Evolutionary conservation across 2,329 filamentous ascomycete species (phyloP).

Genomic region (Colletotrichum lini): DNA sequence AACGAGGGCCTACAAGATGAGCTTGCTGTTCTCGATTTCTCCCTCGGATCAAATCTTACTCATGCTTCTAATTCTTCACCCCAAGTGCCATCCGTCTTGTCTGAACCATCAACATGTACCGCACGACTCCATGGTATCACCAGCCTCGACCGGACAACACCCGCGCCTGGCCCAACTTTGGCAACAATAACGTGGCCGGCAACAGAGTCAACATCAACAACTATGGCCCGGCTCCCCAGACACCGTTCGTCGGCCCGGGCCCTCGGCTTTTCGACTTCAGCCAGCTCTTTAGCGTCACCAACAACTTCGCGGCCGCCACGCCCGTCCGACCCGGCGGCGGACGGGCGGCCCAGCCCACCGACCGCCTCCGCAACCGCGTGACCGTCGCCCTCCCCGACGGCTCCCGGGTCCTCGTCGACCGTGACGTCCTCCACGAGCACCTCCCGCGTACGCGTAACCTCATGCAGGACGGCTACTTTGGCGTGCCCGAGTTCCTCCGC

Average conservation of each 20-base stretch:
- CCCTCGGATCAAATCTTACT: background rate
- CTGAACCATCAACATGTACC: constrained; percentile 14
- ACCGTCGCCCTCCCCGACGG: constrained; percentile 37
- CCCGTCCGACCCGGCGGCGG: too few species aligned
- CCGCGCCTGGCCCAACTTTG: constrained; percentile 9
- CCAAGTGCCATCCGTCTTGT: rapidly evolving
- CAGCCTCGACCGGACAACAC: constrained; percentile 9
- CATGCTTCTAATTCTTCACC: background rate
- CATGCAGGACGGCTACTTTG: constrained; percentile 18
- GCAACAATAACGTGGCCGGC: constrained; percentile 11
- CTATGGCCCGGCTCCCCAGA: background rate
- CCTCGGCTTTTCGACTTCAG: constrained; percentile 21
- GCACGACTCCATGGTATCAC: constrained; percentile 14
- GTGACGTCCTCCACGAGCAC: constrained; percentile 30
- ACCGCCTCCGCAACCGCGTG: constrained; percentile 25
- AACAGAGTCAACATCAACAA: constrained; percentile 35
- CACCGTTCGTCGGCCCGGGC: background rate
- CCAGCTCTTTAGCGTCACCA: constrained; percentile 27
- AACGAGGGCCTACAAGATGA: background rate
- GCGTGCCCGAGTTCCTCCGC: constrained; percentile 32
- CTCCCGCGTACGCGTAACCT: constrained; percentile 38
- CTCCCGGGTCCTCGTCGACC: constrained; percentile 25
- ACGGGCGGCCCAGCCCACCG: background rate
- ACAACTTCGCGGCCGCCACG: background rate
- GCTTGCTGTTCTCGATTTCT: too few species aligned